phyloP scores from a whole-genome alignment of 2,329 filamentous ascomycete species.

The Pyrenochaeta sp. region DNA sequence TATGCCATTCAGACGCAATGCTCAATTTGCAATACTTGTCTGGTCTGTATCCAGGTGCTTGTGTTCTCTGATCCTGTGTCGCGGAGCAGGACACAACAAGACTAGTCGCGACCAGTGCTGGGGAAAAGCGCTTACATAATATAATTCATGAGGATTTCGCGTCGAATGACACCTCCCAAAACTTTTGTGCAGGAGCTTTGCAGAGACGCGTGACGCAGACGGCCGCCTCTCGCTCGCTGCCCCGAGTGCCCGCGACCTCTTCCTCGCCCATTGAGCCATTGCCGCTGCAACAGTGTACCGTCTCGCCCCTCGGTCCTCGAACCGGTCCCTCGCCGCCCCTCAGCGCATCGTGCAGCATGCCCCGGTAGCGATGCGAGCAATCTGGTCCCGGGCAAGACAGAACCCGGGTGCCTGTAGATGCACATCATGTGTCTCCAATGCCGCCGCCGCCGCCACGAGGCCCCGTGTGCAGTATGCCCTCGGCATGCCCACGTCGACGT shows the following conservation, averaged over 20 bases:
- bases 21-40: no score
- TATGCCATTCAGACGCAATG: no score
- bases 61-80: no score
- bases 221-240: not conserved
- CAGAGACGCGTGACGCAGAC: no score
- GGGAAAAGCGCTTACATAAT: slow-evolving; percentile 1
- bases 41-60: no score
- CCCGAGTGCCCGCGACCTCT: no score
- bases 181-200: no score
- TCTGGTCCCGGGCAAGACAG: slow-evolving; percentile 73
- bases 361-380: slow-evolving; percentile 66
- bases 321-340: slow-evolving; percentile 26
- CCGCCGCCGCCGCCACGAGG: slow-evolving; percentile 59
- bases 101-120: no score
- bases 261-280: not conserved
- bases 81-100: no score
- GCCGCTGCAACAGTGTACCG: slow-evolving; percentile 17
- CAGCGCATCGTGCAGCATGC: slow-evolving; percentile 37
- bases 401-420: slow-evolving; percentile 68
- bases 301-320: slow-evolving; percentile 18
- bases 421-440: slow-evolving; percentile 63
- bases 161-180: slow-evolving; percentile 5
- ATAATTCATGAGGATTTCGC: not conserved
- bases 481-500: slow-evolving; percentile 65
- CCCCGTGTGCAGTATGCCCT: slow-evolving; percentile 59